phyloP scores from a whole-genome alignment of 1,284 basidiomycete genomes.

The Chalciporus piperatoides region DNA sequence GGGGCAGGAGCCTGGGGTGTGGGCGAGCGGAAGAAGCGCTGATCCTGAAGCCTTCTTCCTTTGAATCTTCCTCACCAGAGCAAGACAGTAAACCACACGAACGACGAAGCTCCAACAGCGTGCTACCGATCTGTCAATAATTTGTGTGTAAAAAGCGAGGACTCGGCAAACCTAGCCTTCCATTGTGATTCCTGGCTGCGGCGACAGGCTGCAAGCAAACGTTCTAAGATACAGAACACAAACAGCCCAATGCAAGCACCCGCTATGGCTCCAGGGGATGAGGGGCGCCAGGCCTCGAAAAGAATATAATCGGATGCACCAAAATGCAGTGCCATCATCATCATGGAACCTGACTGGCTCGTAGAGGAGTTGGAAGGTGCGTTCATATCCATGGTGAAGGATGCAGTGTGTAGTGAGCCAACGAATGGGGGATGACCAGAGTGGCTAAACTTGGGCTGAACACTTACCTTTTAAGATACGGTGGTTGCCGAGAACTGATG shows the following conservation, averaged over 20 bases:
- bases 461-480: neutral
- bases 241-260: constrained; percentile 73
- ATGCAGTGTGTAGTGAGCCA: neutral
- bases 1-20: constrained; percentile 40
- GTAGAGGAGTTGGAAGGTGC: constrained; percentile 8
- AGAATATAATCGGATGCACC: constrained; percentile 57
- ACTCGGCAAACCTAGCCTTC: constrained; percentile 50
- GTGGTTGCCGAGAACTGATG: neutral
- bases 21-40: neutral
- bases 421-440: neutral
- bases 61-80: neutral
- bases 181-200: constrained; percentile 52
- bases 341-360: constrained; percentile 5
- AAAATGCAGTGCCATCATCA: constrained; percentile 61
- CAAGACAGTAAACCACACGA: neutral
- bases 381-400: neutral
- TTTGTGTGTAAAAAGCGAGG: neutral
- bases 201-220: constrained; percentile 59
- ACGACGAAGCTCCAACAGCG: constrained; percentile 1
- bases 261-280: constrained; percentile 60
- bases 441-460: neutral
- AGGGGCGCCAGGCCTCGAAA: constrained; percentile 68
- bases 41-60: constrained; percentile 1
- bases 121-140: constrained; percentile 13
- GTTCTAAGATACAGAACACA: constrained; percentile 62